Base-by-base conservation (phyloP, 2,329 filamentous ascomycete species). In the Fusarium tjaetaba region DNA sequence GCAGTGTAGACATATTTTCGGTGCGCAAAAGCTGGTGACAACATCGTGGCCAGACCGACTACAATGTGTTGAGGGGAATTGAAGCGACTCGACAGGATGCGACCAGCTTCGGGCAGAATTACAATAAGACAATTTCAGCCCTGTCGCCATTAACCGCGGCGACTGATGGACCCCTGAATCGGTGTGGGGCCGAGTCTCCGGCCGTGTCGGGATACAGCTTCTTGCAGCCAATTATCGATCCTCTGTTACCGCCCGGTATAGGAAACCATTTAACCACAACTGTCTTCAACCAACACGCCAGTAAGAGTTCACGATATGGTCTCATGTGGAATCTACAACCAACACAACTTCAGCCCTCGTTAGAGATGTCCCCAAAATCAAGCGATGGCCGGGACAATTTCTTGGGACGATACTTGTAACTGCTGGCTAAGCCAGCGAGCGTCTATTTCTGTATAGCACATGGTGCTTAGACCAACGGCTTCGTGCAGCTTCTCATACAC, bases 1-100 rank as follows among this genome's bases (percentile, higher is more conserved):
- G 66, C 28, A 63, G 24, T 20, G 53, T 38, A 73, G 24, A 24
- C 30, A 59, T 61, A 55, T 20, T 70, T 70, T 26, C 26, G 61
- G 18, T 70, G 61, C 14, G n/a, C 46, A 39, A 38, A 24, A 11
- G 18, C 24, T 10, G 66, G 28, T 41, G 58, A 41, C 15, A 65
- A 48, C 66, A 61, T 68, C 20, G 28, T 55, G 13, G 11, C 20
- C 24, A 38, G 48, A 26, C 42, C 43, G 22, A 34, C 15, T 22
- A 32, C 3, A 39, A 36, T 62, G 26, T 20, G 11, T 20, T 70
- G 30, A 62, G 49, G 34, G 32, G n/a, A 57, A 32, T 18, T 28
- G 45, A 45, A 26, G 32, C 32, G 36, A 39, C 38, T 39, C 38
- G 38, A 30, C 16, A 51, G 26, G 6, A 53, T 39, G 39, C 46